phyloP scores from a whole-genome alignment of 768 basidiomycete genomes.

The Brasilioporus rufonigricans region DNA sequence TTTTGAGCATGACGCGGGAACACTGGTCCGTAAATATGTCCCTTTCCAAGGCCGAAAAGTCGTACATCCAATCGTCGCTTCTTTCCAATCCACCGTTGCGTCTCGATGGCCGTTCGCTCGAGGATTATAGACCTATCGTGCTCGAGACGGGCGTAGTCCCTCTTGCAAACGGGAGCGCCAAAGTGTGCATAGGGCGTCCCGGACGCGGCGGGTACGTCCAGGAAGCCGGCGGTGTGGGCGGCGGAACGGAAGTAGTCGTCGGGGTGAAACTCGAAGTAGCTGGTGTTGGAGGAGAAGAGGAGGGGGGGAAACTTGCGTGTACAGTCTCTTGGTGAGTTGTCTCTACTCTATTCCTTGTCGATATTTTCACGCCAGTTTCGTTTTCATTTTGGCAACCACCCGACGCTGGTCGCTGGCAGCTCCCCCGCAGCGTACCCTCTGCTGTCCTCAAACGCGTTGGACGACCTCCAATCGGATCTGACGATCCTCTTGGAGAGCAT shows the following conservation, averaged over 20 bases:
- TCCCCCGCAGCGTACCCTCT: conserved; percentile 81
- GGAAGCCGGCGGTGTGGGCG: conserved; percentile 74
- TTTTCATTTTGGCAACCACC: too few species aligned
- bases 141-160: conserved; percentile 79
- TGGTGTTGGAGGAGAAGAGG: conserved; percentile 38
- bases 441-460: conserved; percentile 57
- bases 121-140: conserved; percentile 65
- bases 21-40: conserved; percentile 15
- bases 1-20: too few species aligned
- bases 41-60: conserved; percentile 75
- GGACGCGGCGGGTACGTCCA: conserved; percentile 70
- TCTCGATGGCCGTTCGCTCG: conserved; percentile 67
- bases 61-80: conserved; percentile 70
- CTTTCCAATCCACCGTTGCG: conserved; percentile 61
- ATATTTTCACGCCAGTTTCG: background rate
- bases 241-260: conserved; percentile 74
- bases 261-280: conserved; percentile 82
- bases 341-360: too few species aligned
- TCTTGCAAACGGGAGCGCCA: conserved; percentile 82
- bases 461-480: conserved; percentile 76
- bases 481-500: conserved; percentile 60
- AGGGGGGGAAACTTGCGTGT: conserved; percentile 63
- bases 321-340: conserved; percentile 73
- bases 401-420: conserved; percentile 36
- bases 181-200: conserved; percentile 64